Conservation (phyloP, 371 early-diverging fungal genomes). For the Blakeslea trispora region DNA sequence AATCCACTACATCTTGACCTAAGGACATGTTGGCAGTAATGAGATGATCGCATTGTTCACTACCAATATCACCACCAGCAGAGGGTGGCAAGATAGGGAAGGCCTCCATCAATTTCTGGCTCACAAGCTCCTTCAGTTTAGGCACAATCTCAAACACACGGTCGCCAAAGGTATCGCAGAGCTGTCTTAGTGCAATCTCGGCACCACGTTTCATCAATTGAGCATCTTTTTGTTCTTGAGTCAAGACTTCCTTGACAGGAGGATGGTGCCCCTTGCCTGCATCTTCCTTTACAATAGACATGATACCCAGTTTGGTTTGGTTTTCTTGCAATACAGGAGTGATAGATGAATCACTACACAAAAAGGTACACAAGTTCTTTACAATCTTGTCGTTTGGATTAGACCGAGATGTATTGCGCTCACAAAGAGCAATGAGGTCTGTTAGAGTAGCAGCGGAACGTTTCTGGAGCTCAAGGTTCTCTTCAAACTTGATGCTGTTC, state of each 20-base stretch:
- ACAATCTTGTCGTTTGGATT: constrained; percentile 85
- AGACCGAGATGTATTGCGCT: constrained; percentile 40
- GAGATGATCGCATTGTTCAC: constrained; percentile 33
- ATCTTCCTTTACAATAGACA: constrained; percentile 61
- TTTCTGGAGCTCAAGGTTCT: constrained; percentile 68
- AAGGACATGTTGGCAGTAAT: constrained; percentile 24
- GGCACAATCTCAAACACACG: constrained; percentile 74
- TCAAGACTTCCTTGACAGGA: constrained; percentile 37
- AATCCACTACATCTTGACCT: constrained; percentile 80
- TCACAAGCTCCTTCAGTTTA: constrained; percentile 77
- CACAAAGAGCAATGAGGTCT: constrained; percentile 58
- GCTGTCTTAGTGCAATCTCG: constrained; percentile 64
- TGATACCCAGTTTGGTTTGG: constrained; percentile 59
- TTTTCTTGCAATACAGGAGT: constrained; percentile 72
- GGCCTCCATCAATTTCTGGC: constrained; percentile 47
- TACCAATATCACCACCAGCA: constrained; percentile 2
- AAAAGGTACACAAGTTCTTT: constrained; percentile 81
- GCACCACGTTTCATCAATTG: constrained; percentile 84
- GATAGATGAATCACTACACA: constrained; percentile 79
- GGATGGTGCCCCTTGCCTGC: constrained; percentile 18
- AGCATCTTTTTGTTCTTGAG: constrained; percentile 51
- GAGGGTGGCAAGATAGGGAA: constrained; percentile 21
- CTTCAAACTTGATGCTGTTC: constrained; percentile 85
- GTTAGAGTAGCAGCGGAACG: constrained; percentile 62
- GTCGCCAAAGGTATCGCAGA: constrained; percentile 75